Conservation (phyloP, 2,329 filamentous ascomycete species). For the Endoconidiophora polonica region DNA sequence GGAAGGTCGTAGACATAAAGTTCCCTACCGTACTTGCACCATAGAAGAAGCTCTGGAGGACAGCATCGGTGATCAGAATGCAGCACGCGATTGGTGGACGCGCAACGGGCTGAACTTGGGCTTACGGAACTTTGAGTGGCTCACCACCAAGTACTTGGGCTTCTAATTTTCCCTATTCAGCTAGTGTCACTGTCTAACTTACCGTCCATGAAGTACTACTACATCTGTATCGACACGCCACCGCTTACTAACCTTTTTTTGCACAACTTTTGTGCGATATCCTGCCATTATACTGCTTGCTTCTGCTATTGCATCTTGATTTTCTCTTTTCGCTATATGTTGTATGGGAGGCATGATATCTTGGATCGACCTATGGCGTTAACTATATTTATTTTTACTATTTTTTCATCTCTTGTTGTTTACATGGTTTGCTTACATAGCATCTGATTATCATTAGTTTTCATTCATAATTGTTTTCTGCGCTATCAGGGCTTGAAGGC, state of each 20-base stretch:
- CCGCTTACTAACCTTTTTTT: background rate
- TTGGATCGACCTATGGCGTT: background rate
- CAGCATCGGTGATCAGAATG: constrained; percentile 55
- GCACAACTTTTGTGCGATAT: background rate
- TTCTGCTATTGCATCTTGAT: background rate
- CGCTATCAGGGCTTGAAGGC: background rate
- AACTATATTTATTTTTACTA: background rate
- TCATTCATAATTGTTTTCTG: background rate
- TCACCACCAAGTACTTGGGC: constrained; percentile 59
- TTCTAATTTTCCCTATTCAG: background rate
- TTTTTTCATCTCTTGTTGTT: background rate
- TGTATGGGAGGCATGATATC: background rate
- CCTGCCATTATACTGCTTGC: background rate
- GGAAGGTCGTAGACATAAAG: constrained; percentile 42
- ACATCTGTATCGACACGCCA: no score
- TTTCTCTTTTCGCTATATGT: background rate
- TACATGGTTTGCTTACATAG: background rate
- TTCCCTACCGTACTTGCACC: constrained; percentile 89
- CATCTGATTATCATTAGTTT: background rate
- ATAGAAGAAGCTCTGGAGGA: constrained; percentile 92
- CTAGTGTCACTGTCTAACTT: background rate
- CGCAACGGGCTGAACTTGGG: constrained; percentile 67
- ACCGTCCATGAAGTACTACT: no score
- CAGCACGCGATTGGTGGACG: constrained; percentile 76
- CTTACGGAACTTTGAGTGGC: constrained; percentile 75